Percentiles rank a stretch among this genome's conserved stretches.
phyloP scores from a whole-genome alignment of 139 green algal genomes.

The Chlamydomonas incerta region DNA sequence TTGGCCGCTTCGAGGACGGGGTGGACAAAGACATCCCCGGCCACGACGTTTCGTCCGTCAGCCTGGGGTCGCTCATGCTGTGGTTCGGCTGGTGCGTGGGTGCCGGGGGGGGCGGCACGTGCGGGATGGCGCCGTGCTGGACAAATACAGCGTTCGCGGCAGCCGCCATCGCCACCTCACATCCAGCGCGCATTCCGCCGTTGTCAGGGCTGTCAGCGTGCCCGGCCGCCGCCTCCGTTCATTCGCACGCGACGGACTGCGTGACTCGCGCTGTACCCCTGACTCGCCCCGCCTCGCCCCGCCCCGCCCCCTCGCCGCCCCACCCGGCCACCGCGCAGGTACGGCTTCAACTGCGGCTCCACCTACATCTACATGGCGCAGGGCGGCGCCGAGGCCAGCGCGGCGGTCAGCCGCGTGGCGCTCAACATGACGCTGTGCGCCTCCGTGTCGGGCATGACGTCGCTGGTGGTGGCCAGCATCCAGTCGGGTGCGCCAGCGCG shows the following conservation, averaged over 20 bases:
- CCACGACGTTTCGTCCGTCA: constrained; percentile 55
- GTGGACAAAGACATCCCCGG: constrained; percentile 56
- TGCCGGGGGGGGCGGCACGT: no score
- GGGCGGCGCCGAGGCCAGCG: not conserved
- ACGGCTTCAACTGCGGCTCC: constrained; percentile 44
- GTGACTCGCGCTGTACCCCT: not conserved
- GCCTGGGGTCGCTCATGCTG: constrained; percentile 19
- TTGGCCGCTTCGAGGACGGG: constrained; percentile 62
- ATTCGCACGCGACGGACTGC: no score
- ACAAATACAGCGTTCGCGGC: no score
- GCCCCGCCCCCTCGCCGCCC: not conserved
- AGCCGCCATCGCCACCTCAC: no score
- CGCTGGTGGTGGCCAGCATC: constrained; percentile 42
- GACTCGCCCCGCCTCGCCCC: no score
- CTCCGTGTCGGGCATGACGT: constrained; percentile 22
- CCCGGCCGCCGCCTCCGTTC: not conserved
- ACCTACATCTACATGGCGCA: constrained; percentile 38
- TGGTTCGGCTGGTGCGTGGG: constrained; percentile 39
- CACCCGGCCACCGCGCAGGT: not conserved
- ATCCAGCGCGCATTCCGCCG: no score
- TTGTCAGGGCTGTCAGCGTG: not conserved
- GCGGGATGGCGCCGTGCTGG: no score
- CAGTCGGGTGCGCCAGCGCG: not conserved
- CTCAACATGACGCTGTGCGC: constrained; percentile 63
- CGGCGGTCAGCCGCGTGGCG: constrained; percentile 33